These are phyloP conservation scores for Endothia cerciana DNA, from an alignment of 2,329 filamentous ascomycete genomes.

Conservation along the genomic window DNA sequence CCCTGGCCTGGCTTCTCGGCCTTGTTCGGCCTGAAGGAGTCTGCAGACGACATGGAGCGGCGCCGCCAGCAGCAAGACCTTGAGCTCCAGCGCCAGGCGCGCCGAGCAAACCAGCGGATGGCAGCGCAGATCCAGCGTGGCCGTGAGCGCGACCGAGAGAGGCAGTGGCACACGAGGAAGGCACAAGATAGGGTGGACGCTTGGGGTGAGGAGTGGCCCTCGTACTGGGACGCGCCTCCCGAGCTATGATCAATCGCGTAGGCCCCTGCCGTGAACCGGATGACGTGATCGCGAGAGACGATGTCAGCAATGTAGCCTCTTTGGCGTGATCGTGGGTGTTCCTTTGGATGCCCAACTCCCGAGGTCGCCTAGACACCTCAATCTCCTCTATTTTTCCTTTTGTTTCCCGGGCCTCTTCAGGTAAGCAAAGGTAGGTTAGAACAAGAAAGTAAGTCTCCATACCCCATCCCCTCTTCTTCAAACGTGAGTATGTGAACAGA, in stretches of 20 bases:
- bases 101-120: not conserved
- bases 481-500: too few relatives aligned
- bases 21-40: not conserved
- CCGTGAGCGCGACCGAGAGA: constrained; percentile 14
- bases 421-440: too few relatives aligned
- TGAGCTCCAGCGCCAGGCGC: not conserved
- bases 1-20: not conserved
- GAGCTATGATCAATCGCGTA: not conserved
- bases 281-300: not conserved
- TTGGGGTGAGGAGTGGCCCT: not conserved
- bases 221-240: not conserved
- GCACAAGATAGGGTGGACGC: not conserved
- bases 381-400: too few relatives aligned
- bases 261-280: not conserved
- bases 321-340: too few relatives aligned
- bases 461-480: too few relatives aligned
- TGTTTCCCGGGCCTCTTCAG: too few relatives aligned
- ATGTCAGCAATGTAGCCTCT: too few relatives aligned
- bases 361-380: too few relatives aligned
- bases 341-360: too few relatives aligned
- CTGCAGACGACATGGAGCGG: not conserved
- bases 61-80: not conserved
- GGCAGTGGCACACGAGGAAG: constrained; percentile 16
- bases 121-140: constrained; percentile 13
- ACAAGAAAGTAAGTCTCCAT: too few relatives aligned